Base-by-base conservation (phyloP, 768 basidiomycete species). In the Russula dissimulans region DNA sequence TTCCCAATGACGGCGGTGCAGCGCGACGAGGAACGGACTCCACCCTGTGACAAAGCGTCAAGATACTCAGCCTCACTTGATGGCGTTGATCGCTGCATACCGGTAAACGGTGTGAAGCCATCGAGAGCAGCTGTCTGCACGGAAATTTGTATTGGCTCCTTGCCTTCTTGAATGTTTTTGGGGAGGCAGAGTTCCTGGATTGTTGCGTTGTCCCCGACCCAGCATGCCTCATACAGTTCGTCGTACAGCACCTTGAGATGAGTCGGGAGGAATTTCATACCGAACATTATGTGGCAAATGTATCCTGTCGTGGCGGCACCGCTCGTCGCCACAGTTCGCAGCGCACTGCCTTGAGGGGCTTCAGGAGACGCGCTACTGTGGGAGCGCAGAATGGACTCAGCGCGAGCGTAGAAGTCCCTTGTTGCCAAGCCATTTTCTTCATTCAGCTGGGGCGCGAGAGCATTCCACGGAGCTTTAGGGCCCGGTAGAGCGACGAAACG, bases 221-320 rank as follows among this genome's bases (percentile, higher is more conserved):
- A 80, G 64, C 79, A 81, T 3, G 83, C 84, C 63, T 82, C 80
- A 62, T 73, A 84, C 0, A 85, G 73, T 59, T 81, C 78, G 49
- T 83, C 77, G 65, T 84, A 85, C 2, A 67, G 60, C 17, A 69
- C 58, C 18, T 69, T 69, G 46, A 76, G 64, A 61, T 74, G 72
- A n/a, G 68, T 54, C 0, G 74, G 71, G 6, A 78, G 72, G 5
- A 55, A 12, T 29, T 58, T 56, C 29, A 43, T 53, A 1, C 52
- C 1, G 18, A 70, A 65, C 57, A 62, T 46, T 64, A 5, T 5
- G 9, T 60, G 46, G 68, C 68, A 65, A 67, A 71, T 57, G 58
- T 70, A 61, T 68, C 71, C 59, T 67, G 67, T 29, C 10, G 26
- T 29, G 1, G 14, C 7, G 29, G 15, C 22, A 17, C 22, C 10